Conservation (phyloP, 208 protist genomes). For the Kentomonas sorsogonicus region DNA sequence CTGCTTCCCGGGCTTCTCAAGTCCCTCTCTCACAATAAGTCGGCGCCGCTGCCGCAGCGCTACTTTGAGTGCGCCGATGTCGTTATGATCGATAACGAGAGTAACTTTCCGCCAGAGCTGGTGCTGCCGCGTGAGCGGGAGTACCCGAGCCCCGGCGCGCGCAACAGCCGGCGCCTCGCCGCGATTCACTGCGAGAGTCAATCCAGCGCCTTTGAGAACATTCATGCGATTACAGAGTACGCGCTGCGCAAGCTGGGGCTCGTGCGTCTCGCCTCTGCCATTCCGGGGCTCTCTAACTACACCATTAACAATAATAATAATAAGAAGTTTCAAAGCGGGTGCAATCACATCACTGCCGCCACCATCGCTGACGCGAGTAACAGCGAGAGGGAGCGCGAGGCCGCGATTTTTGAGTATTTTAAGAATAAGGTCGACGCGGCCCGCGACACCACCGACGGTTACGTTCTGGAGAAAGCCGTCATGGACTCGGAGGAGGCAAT, state of each 20-base stretch:
- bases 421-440: background rate
- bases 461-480: no score
- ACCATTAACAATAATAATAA: no score
- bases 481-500: background rate
- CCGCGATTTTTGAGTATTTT: no score
- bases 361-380: no score
- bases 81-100: constrained; percentile 85
- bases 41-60: constrained; percentile 88
- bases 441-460: constrained; percentile 17
- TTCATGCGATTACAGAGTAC: constrained; percentile 69
- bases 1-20: constrained; percentile 96
- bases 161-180: constrained; percentile 86
- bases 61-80: constrained; percentile 98
- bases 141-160: constrained; percentile 77
- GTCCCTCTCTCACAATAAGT: constrained; percentile 90
- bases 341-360: no score
- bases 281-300: no score
- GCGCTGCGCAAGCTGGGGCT: constrained; percentile 71
- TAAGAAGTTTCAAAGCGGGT: no score
- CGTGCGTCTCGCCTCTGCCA: no score
- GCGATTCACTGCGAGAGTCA: constrained; percentile 81
- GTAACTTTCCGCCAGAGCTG: constrained; percentile 79
- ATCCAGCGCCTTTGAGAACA: constrained; percentile 75
- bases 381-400: no score
- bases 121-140: constrained; percentile 23